phyloP scores from a whole-genome alignment of 192 early-diverging fungal species.

The Podila verticillata region DNA sequence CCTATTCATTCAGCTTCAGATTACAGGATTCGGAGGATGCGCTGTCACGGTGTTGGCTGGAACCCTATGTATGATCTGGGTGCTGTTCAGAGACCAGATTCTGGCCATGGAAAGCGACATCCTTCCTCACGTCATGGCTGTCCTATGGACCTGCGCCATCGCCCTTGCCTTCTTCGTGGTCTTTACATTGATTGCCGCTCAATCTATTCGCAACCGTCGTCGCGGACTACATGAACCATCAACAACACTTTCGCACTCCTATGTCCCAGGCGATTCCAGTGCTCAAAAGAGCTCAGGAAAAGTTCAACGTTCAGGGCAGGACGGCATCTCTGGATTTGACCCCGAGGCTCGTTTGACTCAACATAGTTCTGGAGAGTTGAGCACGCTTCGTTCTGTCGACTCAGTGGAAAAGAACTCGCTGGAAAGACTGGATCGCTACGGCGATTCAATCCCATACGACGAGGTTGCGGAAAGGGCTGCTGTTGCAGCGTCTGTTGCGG shows the following conservation, averaged over 20 bases:
- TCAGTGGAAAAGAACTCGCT: conserved; percentile 22
- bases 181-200: conserved; percentile 25
- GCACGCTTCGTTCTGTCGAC: conserved; percentile 2
- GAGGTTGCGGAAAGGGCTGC: neutral
- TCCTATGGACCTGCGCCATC: conserved; percentile 44
- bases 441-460: conserved; percentile 5
- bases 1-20: conserved; percentile 46
- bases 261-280: neutral
- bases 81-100: conserved; percentile 22
- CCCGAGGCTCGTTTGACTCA: conserved; percentile 25
- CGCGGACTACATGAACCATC: conserved; percentile 24
- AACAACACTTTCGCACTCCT: conserved; percentile 9
- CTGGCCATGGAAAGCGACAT: conserved; percentile 12
- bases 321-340: neutral
- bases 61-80: conserved; percentile 34
- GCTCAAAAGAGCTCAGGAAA: conserved; percentile 12
- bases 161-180: conserved; percentile 28
- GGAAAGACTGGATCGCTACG: conserved; percentile 16
- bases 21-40: conserved; percentile 42
- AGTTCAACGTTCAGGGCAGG: neutral
- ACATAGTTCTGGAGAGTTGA: conserved; percentile 20
- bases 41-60: conserved; percentile 31
- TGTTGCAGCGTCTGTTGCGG: conserved; percentile 11
- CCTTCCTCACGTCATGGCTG: conserved; percentile 24
- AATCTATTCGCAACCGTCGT: conserved; percentile 36